Conservation (phyloP, 2,329 filamentous ascomycete genomes). For the Colletotrichum endophyticum region DNA sequence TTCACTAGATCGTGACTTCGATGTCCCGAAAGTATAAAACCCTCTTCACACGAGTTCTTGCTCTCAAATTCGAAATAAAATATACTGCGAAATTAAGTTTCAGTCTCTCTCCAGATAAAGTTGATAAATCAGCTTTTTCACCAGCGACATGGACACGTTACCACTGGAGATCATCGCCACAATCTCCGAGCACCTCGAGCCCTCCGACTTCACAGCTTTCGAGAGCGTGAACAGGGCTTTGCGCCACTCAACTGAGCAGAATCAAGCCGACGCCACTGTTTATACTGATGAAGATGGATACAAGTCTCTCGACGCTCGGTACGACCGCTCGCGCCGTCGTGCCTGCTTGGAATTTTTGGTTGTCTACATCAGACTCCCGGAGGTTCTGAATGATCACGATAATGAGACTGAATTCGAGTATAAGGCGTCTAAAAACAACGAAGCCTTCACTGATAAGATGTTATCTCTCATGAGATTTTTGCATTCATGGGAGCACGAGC, state of each 20-base stretch:
- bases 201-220: not conserved
- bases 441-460: not conserved
- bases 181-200: not conserved
- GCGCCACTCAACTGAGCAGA: not conserved
- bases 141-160: rapidly evolving
- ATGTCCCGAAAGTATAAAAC: not conserved
- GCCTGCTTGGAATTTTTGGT: not conserved
- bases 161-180: not conserved
- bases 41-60: not conserved
- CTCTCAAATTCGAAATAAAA: rapidly evolving
- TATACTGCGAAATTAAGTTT: not conserved
- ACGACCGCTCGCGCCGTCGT: not conserved
- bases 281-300: not conserved
- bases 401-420: not conserved
- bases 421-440: not conserved
- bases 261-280: not conserved
- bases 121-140: rapidly evolving
- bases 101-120: not conserved
- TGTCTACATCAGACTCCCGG: not conserved
- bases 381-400: not conserved
- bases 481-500: not conserved
- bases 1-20: not conserved
- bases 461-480: not conserved
- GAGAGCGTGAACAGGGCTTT: not conserved
- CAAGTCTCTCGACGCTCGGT: rapidly evolving